phyloP scores from a whole-genome alignment of 148 eudicot genomes.

The Beta vulgaris region DNA sequence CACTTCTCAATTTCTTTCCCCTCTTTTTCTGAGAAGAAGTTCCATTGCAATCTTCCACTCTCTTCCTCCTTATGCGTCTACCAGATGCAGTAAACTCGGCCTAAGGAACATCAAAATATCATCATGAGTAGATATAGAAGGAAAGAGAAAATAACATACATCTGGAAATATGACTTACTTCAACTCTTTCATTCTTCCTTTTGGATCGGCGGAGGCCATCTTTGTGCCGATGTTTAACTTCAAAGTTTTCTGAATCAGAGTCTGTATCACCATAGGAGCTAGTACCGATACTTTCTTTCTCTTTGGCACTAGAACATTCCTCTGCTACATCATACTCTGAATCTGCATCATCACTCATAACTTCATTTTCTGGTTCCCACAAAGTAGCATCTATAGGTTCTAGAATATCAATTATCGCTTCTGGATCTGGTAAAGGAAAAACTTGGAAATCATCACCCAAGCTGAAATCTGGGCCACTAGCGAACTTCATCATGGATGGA shows the following conservation, averaged over 20 bases:
- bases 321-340: slow-evolving; percentile 77
- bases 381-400: slow-evolving; percentile 65
- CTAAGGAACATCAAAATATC: slow-evolving; percentile 35
- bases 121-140: slow-evolving; percentile 18
- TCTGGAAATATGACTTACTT: slow-evolving; percentile 38
- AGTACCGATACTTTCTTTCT: slow-evolving; percentile 50
- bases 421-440: slow-evolving; percentile 76
- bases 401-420: slow-evolving; percentile 64
- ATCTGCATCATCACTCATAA: slow-evolving; percentile 65
- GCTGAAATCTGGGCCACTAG: slow-evolving; percentile 71
- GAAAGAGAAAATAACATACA: neutral
- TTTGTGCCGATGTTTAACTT: slow-evolving; percentile 34
- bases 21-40: slow-evolving; percentile 45
- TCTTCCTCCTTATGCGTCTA: slow-evolving; percentile 64
- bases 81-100: slow-evolving; percentile 57
- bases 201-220: slow-evolving; percentile 71
- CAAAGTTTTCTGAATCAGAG: slow-evolving; percentile 52
- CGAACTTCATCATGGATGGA: slow-evolving; percentile 65
- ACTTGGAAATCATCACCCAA: slow-evolving; percentile 69
- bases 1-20: slow-evolving; percentile 39
- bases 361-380: slow-evolving; percentile 89
- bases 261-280: slow-evolving; percentile 61
- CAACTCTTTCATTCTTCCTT: slow-evolving; percentile 55
- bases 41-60: slow-evolving; percentile 47
- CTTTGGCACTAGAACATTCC: slow-evolving; percentile 62